Base-by-base conservation (phyloP, 768 basidiomycete genomes). In the Lentinus tigrinus region DNA sequence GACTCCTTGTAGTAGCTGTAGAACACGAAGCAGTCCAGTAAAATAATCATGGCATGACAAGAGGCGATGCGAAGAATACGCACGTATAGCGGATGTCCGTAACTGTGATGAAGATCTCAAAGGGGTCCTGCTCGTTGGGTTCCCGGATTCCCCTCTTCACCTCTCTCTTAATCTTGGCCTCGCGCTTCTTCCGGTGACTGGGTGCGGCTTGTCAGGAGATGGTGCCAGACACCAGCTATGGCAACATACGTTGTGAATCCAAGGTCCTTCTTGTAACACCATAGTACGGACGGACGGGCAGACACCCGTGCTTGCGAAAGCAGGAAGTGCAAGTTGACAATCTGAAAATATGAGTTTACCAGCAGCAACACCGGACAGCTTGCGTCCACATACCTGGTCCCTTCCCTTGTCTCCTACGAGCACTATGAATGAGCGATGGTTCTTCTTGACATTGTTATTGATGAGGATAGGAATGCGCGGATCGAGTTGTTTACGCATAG, bases 191-290 rank as follows among this genome's bases (percentile, higher is more conserved):
- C 28, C 96, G 89, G 74, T 98, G 95, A 63, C 92, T 93, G 58
- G 4, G 53, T 17, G 28, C 13, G 23, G 17, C 17, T 61, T 4
- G 44, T 19, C 17, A 21, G 17, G 6, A 11, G 34, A 19, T 17
- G 27, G 42, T 48, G 17, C 26, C 62, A 51, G 28, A 38, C 39
- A 34, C 19, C 0, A 5, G 13, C 9, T 16, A 14, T 4, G 23
- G 27, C n/a, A 0, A 76, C 85, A 63, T 65, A 89, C 92, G 84
- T 95, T 9, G 94, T 95, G 69, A 99, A 99, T 0, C 95, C 96
- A 0, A 99, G 80, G 38, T 98, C 95, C 70, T 98, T 98, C 77
- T 97, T 98, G 80, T 99, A 99, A 66, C 95, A 97, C 97, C 97
- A 99, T 60, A 98, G 75, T 1, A 97, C 95, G 7, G 89, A 92